Evolutionary conservation across 1,284 basidiomycete species (phyloP), one percentile per base, ranked within the genome.

Genomic region (Tylopilus sp.): DNA sequence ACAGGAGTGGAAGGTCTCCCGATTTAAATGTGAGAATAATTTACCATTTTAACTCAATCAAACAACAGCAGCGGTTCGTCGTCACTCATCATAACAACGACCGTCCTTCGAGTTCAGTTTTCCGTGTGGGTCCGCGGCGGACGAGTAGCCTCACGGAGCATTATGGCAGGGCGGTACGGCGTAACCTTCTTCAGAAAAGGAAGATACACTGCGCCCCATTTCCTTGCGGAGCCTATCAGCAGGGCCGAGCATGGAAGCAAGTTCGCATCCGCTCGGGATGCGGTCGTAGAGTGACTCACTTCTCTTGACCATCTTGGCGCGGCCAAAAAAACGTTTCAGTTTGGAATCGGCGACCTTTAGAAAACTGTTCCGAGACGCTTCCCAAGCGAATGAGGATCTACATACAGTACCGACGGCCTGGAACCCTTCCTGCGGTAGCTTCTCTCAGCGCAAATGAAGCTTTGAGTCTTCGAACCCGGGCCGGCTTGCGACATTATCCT

Each of bases 21-120:
- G 46, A 62, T 60, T 53, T 39, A 38, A 41, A 6, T 31, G 56
- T 63, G 59, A 0, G 59, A 65, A 63, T 12, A 16, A 0, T 0
- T 36, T 53, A 0, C 58, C 46, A 5, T 46, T 41, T 23, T 33
- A 11, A 29, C 15, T n/a, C 23, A 10, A 16, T 36, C 8, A 42
- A 9, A 21, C 44, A 41, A 43, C 33, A 35, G 25, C 18, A n/a
- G n/a, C n/a, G n/a, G n/a, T n/a, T n/a, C n/a, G n/a, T n/a, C n/a
- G n/a, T n/a, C n/a, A n/a, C n/a, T n/a, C n/a, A n/a, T n/a, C n/a
- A n/a, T n/a, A n/a, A n/a, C n/a, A n/a, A n/a, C n/a, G n/a, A n/a
- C n/a, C n/a, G n/a, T n/a, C 21, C 21, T 3, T 23, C 21, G 21
- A 23, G 6, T 6, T 23, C 21, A 23, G 21, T 6, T 23, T 23